Conservation (phyloP, 2,329 filamentous ascomycete species). For the Plenodomus lindquistii region DNA sequence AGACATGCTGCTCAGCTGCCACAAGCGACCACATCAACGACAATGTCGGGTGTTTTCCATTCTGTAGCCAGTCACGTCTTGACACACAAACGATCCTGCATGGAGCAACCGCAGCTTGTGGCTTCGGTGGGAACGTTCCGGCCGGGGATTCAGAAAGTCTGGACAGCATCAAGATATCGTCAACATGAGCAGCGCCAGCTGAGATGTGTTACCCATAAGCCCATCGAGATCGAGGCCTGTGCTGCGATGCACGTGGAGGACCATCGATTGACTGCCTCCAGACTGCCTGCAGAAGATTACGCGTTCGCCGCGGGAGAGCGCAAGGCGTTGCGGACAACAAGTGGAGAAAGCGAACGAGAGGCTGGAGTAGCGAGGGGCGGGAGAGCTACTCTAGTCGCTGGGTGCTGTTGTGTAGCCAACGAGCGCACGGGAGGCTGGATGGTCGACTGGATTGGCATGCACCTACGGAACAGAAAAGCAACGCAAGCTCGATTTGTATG, state of each 20-base stretch:
- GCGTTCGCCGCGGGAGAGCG: slow-evolving; percentile 18
- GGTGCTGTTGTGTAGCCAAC: slow-evolving; percentile 17
- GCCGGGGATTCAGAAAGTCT: not conserved
- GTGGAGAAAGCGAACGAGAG: slow-evolving; percentile 10
- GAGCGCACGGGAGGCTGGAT: slow-evolving; percentile 11
- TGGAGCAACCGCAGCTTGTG: not conserved
- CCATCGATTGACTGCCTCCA: slow-evolving; percentile 8
- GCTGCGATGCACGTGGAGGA: slow-evolving; percentile 20
- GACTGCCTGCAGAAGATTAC: slow-evolving; percentile 12
- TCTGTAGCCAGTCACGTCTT: not conserved
- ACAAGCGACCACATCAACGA: not conserved
- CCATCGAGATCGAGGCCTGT: slow-evolving; percentile 8
- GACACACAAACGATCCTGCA: not conserved
- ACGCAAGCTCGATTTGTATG: not conserved
- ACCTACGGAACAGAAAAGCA: slow-evolving; percentile 2
- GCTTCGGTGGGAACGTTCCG: not conserved
- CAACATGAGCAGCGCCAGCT: not conserved
- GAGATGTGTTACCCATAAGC: not conserved
- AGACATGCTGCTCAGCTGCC: not conserved
- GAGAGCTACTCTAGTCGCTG: slow-evolving; percentile 22
- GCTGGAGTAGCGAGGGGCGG: slow-evolving; percentile 21
- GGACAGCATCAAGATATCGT: not conserved
- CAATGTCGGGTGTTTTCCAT: not conserved
- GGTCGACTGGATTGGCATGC: slow-evolving; percentile 10
- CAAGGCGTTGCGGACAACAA: slow-evolving; percentile 6